Conservation (phyloP, 257 asterid species). For the Nicotiana benthamiana region DNA sequence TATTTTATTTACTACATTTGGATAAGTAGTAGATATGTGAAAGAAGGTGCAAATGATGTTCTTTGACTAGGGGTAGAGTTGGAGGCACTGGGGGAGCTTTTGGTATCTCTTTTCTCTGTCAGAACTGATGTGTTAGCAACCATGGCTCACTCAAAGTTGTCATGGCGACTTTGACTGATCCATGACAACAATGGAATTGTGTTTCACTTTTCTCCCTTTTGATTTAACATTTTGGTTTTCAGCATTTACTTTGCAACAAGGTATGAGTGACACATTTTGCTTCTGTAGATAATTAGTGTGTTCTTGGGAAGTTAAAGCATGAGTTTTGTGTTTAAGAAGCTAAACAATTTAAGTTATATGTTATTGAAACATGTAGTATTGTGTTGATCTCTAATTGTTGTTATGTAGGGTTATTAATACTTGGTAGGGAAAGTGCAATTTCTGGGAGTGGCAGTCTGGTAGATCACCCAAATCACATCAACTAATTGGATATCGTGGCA, state of each 20-base stretch:
- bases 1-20: too few relatives aligned
- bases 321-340: background rate
- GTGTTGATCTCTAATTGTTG: background rate
- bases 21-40: too few relatives aligned
- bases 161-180: too few relatives aligned
- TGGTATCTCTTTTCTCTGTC: too few relatives aligned
- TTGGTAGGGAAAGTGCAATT: too few relatives aligned
- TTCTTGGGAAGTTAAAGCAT: background rate
- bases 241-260: background rate
- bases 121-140: background rate
- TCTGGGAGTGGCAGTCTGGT: too few relatives aligned
- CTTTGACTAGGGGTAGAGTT: too few relatives aligned
- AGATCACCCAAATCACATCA: too few relatives aligned
- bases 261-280: background rate
- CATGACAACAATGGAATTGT: background rate
- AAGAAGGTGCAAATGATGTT: too few relatives aligned
- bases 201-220: background rate
- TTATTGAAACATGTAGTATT: background rate
- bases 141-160: background rate
- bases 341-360: background rate
- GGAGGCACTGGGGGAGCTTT: too few relatives aligned
- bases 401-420: background rate
- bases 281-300: background rate
- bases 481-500: too few relatives aligned
- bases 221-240: background rate